These are phyloP conservation scores for Antitrichia curtipendula DNA, from an alignment of 225 moss, liverwort and hornwort genomes.

Conservation along the genomic window DNA sequence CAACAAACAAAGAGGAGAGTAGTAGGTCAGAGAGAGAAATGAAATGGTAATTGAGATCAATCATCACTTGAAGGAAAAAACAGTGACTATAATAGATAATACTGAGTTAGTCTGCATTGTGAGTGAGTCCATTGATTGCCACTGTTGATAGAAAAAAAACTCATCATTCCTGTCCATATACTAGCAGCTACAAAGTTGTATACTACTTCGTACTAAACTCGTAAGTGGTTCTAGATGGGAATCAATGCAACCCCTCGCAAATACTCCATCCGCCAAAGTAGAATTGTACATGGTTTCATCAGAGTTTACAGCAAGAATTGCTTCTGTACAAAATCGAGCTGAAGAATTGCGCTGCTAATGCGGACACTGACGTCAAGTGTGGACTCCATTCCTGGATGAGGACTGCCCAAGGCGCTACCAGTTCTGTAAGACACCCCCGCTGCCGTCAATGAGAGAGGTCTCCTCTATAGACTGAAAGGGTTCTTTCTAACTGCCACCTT, in stretches of 20 bases:
- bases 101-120: background rate
- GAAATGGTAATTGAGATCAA: background rate
- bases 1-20: background rate
- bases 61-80: background rate
- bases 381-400: background rate
- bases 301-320: constrained; percentile 18
- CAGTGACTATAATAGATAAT: background rate
- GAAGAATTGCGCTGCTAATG: constrained; percentile 13
- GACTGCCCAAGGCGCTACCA: background rate
- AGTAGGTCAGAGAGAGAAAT: background rate
- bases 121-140: background rate
- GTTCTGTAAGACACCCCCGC: background rate
- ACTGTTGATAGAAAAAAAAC: background rate
- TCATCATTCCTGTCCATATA: background rate
- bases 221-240: background rate
- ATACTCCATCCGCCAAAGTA: constrained; percentile 15
- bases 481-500: background rate
- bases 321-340: constrained; percentile 23
- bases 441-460: background rate
- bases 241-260: constrained; percentile 12
- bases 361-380: background rate
- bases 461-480: background rate
- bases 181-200: background rate
- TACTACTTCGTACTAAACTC: background rate
- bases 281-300: constrained; percentile 29